Conservation (phyloP, 176 grass and related monocot genomes). For the Cocos nucifera region DNA sequence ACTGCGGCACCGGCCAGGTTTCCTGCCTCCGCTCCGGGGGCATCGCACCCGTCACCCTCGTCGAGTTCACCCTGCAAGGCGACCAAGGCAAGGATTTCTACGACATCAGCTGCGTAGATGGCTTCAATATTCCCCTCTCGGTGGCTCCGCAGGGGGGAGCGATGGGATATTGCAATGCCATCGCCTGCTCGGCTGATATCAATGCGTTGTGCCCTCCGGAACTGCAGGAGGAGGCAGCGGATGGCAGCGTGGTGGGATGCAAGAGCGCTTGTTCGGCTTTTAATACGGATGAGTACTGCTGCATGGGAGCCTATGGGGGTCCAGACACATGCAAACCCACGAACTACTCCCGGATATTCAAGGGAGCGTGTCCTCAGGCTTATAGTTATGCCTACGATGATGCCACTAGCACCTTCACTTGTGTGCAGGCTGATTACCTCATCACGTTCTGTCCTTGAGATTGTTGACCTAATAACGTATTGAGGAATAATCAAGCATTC, state of each 20-base stretch:
- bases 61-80: constrained; percentile 46
- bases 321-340: no score
- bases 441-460: no score
- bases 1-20: constrained; percentile 34
- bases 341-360: no score
- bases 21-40: constrained; percentile 36
- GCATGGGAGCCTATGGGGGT: background rate
- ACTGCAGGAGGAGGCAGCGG: constrained; percentile 9
- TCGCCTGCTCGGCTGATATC: constrained; percentile 32
- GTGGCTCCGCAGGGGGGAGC: constrained; percentile 10
- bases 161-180: background rate
- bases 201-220: constrained; percentile 36
- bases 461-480: no score
- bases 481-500: no score
- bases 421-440: no score
- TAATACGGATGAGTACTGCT: constrained; percentile 39
- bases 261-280: constrained; percentile 66
- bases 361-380: no score
- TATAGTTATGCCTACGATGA: no score
- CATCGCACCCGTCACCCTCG: constrained; percentile 26
- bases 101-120: constrained; percentile 55
- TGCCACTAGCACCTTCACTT: no score
- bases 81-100: constrained; percentile 29
- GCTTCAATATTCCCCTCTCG: constrained; percentile 50
- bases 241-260: constrained; percentile 20